Evolutionary conservation across 169 alveolate genomes (phyloP).

Genomic region (Cryptosporidium ubiquitum): DNA sequence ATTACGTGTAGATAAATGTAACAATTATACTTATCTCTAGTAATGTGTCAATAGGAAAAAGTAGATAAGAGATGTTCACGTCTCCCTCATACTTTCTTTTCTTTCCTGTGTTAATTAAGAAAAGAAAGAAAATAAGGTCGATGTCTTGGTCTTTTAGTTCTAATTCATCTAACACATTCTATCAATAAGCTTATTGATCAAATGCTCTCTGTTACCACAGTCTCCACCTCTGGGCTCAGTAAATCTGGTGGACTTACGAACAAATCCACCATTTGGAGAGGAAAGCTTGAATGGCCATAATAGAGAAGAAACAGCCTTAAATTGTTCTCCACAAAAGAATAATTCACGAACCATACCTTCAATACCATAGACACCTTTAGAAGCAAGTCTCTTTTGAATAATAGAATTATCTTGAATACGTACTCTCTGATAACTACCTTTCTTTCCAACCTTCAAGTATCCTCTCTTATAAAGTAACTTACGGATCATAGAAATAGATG

Average conservation of each 20-base stretch:
- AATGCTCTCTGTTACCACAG: constrained; percentile 92
- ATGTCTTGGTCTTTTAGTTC: constrained; percentile 1
- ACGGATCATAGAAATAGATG: constrained; percentile 93
- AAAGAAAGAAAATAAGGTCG: neutral
- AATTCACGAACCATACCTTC: constrained; percentile 99
- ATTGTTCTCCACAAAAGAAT: constrained; percentile 97
- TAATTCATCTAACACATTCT: constrained; percentile 53
- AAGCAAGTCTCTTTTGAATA: constrained; percentile 88
- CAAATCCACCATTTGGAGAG: constrained; percentile 98
- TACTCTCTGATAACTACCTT: constrained; percentile 88
- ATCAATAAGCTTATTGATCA: constrained; percentile 78
- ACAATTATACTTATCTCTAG: neutral
- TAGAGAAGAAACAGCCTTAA: constrained; percentile 98
- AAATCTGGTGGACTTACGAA: constrained; percentile 96
- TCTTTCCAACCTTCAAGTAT: constrained; percentile 85
- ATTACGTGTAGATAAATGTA: neutral
- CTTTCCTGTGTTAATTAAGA: neutral
- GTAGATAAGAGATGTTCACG: neutral
- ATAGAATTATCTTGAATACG: constrained; percentile 90
- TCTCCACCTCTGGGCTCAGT: constrained; percentile 96
- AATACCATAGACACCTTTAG: constrained; percentile 88
- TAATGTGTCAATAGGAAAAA: neutral
- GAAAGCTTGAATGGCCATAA: constrained; percentile 99
- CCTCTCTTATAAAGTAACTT: constrained; percentile 98
- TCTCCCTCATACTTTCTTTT: neutral